These are phyloP conservation scores for Cercospora janseana DNA, from an alignment of 2,329 filamentous ascomycete species.

Conservation along the genomic window DNA sequence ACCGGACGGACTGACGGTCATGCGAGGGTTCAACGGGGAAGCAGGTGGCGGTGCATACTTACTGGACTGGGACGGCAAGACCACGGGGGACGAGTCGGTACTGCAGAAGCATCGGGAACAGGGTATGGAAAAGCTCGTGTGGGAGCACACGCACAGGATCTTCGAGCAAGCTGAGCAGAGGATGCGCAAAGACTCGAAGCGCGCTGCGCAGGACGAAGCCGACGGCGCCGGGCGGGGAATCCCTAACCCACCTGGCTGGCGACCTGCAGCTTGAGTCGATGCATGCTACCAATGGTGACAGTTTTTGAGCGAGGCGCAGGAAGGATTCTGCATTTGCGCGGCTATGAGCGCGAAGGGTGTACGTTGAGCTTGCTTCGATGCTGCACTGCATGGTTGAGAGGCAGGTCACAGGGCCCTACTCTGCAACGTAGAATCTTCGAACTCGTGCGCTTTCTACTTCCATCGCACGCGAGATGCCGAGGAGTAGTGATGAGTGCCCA, in stretches of 20 bases:
- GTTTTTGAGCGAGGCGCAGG: background rate
- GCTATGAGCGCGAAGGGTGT: too few relatives aligned
- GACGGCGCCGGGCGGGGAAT: constrained; percentile 29
- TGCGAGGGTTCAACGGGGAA: constrained; percentile 35
- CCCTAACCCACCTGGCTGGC: constrained; percentile 36
- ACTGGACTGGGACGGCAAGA: constrained; percentile 40
- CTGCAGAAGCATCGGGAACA: constrained; percentile 36
- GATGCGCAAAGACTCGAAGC: constrained; percentile 30
- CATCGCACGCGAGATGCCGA: too few relatives aligned
- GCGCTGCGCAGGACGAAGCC: constrained; percentile 29
- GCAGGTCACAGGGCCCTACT: too few relatives aligned
- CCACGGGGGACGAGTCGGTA: constrained; percentile 37
- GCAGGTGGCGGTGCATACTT: constrained; percentile 40
- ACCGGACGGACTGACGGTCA: constrained; percentile 32
- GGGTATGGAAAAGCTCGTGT: constrained; percentile 36
- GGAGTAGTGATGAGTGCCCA: too few relatives aligned
- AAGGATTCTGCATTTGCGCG: background rate
- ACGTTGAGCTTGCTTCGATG: too few relatives aligned
- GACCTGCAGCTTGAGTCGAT: constrained; percentile 16
- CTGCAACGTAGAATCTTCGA: too few relatives aligned
- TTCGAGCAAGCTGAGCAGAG: constrained; percentile 34
- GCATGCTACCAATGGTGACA: background rate
- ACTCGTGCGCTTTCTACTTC: too few relatives aligned
- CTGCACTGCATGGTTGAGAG: too few relatives aligned
- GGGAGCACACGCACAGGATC: constrained; percentile 40